Conservation (phyloP, 805 yeast genomes). For the Ogataea zsoltii region DNA sequence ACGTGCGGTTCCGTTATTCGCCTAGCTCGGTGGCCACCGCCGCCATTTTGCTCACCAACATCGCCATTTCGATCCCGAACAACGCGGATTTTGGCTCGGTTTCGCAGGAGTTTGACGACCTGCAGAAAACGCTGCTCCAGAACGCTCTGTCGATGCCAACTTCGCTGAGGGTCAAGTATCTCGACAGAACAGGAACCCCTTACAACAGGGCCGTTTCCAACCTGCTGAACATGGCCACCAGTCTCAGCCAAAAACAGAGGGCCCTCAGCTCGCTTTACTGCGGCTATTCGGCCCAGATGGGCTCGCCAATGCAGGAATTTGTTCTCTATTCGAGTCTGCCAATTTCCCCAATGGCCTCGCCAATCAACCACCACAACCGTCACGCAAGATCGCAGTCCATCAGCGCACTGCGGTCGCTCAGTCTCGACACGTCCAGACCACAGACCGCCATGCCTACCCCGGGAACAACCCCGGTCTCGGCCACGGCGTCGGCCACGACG, state of each 20-base stretch:
- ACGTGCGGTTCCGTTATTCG: constrained; percentile 51
- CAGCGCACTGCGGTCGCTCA: constrained; percentile 23
- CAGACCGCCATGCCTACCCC: constrained; percentile 30
- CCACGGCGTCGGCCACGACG: constrained; percentile 4
- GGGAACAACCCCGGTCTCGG: constrained; percentile 30
- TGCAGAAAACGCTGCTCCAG: constrained; percentile 29
- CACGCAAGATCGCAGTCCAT: constrained; percentile 24
- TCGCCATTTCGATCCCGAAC: constrained; percentile 37
- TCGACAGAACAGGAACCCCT: constrained; percentile 15
- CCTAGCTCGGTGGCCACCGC: constrained; percentile 51
- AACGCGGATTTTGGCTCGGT: constrained; percentile 36
- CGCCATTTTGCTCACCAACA: constrained; percentile 47
- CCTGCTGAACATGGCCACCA: constrained; percentile 28
- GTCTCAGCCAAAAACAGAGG: constrained; percentile 27
- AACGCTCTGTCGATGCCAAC: constrained; percentile 27
- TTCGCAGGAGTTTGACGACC: constrained; percentile 31
- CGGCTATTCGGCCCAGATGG: constrained; percentile 11
- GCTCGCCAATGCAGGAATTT: constrained; percentile 24
- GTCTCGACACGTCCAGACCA: constrained; percentile 21
- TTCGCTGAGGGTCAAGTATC: constrained; percentile 29
- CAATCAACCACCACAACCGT: constrained; percentile 24
- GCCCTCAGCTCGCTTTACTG: constrained; percentile 17
- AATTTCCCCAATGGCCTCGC: constrained; percentile 34
- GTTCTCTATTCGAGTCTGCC: constrained; percentile 24
- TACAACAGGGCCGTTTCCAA: constrained; percentile 24